Conservation (phyloP, 805 yeast species). For the Pichia phayaonensis region DNA sequence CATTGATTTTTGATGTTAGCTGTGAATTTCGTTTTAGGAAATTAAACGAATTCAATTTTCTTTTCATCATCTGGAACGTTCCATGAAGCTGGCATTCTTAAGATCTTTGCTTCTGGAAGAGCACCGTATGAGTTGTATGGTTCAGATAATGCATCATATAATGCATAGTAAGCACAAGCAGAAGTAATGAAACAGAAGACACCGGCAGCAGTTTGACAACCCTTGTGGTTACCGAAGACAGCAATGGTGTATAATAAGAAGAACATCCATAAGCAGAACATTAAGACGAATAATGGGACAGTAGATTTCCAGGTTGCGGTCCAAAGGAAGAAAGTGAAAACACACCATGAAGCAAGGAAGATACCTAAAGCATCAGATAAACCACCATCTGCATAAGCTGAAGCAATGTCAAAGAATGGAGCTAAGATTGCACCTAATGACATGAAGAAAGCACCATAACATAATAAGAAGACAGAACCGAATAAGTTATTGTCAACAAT, state of each 20-base stretch:
- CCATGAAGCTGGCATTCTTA: slow-evolving; percentile 25
- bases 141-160: slow-evolving; percentile 32
- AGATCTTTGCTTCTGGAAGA: slow-evolving; percentile 18
- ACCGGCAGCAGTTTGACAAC: slow-evolving; percentile 33
- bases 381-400: slow-evolving; percentile 32
- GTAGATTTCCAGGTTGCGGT: slow-evolving; percentile 38
- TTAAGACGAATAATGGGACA: slow-evolving; percentile 29
- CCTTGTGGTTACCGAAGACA: slow-evolving; percentile 28
- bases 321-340: slow-evolving; percentile 38
- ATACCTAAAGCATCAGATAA: slow-evolving; percentile 37
- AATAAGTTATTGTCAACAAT: slow-evolving; percentile 39
- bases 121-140: slow-evolving; percentile 16
- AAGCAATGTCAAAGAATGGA: slow-evolving; percentile 35
- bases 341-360: slow-evolving; percentile 40
- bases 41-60: slow-evolving; percentile 16
- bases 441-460: slow-evolving; percentile 44
- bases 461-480: slow-evolving; percentile 38
- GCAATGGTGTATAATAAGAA: slow-evolving; percentile 35
- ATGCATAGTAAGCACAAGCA: slow-evolving; percentile 34
- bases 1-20: too few species aligned
- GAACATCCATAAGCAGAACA: slow-evolving; percentile 34
- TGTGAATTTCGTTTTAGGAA: neutral
- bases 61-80: slow-evolving; percentile 16
- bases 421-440: slow-evolving; percentile 36
- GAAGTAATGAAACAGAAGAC: slow-evolving; percentile 35